Base-by-base conservation (phyloP, 306 rosid genomes). In the Inga laurina region DNA sequence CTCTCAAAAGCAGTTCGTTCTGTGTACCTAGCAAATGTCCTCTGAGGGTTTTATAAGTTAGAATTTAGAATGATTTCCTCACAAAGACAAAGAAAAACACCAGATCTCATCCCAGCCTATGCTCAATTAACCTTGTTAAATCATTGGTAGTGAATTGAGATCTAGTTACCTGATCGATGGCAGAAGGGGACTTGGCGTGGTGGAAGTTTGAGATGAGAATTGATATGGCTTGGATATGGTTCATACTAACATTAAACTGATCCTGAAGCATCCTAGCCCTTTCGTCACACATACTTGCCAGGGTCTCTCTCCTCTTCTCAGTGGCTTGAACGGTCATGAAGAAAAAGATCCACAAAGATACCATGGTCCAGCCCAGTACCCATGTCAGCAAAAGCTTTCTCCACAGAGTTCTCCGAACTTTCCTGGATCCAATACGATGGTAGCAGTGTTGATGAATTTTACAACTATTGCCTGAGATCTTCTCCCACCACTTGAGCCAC, bases 1-100 rank as follows among this genome's bases (percentile, higher is more conserved):
- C 99, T 89, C 92, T 96, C 99, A 84, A 96, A 96, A 81, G 98
- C 94, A 56, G 99, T 96, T 81, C 97, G 82, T 84, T 96, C 99
- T 9, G 99, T 94, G 86, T 96, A 96, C 86, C 89, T 87, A 4
- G 99, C 99, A 87, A 96, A 96, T 59, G 98, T 96, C 67, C 77
- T 86, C 99, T 96, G 83, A 52, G 81, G 56, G 72, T 65, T 84
- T 69, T 34, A 37, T 46, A 84, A 88, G 91, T 96, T 80, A 85
- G 89, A 76, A 70, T 79, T 93, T 76, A 82, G 87, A 76, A 61
- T 81, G 68, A 82, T 82, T 57, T 51, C 57, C 44, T 76, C 70
- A 87, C 34, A 39, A 73, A 59, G 76, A 21, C 72, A 80, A n/a
- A n/a, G 24, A 81, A 79, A 61, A 78, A 80, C 66, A 67, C 30